These are phyloP conservation scores for Arthrobotrys conoides DNA, from an alignment of 2,329 filamentous ascomycete genomes.

Conservation along the genomic window DNA sequence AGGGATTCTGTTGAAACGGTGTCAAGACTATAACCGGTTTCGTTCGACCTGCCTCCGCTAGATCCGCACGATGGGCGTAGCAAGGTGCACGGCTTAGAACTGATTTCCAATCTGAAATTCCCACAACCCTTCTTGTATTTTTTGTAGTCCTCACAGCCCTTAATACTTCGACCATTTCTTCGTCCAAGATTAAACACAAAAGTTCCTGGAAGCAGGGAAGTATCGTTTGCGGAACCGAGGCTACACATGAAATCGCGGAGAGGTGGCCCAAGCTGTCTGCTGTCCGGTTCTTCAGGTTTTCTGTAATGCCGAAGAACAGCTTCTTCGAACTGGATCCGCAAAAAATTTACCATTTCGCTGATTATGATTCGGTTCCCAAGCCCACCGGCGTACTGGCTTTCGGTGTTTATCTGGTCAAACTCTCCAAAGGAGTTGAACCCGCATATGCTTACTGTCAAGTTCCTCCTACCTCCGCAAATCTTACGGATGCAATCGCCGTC, in stretches of 20 bases:
- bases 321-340: neutral
- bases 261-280: neutral
- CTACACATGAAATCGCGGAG: neutral
- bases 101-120: slow-evolving; percentile 4
- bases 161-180: neutral
- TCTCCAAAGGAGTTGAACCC: neutral
- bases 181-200: neutral
- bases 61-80: neutral
- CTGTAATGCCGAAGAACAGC: neutral
- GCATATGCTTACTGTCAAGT: neutral
- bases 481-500: neutral
- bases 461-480: neutral
- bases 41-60: too few species aligned
- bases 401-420: neutral
- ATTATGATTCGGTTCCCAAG: neutral
- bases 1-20: too few species aligned
- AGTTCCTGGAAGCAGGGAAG: neutral
- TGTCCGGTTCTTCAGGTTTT: neutral
- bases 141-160: neutral
- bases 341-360: neutral
- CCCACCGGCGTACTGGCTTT: neutral
- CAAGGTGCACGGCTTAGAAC: neutral
- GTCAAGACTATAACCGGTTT: too few species aligned
- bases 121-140: neutral
- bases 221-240: neutral